Evolutionary conservation across 306 rosid species (phyloP), one percentile per base, ranked within the genome.

Genomic region (Quercus robur): DNA sequence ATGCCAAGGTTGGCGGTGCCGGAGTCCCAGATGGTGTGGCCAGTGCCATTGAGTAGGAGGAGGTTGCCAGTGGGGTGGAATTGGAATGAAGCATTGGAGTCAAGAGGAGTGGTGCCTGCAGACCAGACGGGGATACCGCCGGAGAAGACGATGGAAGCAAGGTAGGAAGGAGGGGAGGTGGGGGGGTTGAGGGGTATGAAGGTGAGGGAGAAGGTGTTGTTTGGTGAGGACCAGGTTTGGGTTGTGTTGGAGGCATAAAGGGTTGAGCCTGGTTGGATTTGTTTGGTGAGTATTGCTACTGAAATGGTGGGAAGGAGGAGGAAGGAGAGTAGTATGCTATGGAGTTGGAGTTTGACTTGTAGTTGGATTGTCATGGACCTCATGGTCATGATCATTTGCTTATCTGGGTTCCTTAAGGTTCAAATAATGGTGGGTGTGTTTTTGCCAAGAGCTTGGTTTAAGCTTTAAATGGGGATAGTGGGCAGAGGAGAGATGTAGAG

Each of bases 51-150:
- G 46, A 87, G 71, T 33, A 91, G 92, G 30, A 80, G 89, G 51
- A 93, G 98, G 63, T 56, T 13, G 19, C 98, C 94, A 17, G 84
- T 64, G 31, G 81, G 15, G 51, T 76, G 85, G 80, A 93, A 91
- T 5, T 67, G 89, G 72, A 93, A 74, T 54, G 90, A 70, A 2
- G 88, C 92, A 0, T 49, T 81, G 62, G 92, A 79, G 81, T 93
- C 97, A 1, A 93, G 93, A 18, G 85, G 1, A 19, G 61, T 3
- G 15, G 77, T 18, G 4, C 84, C 89, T 21, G 90, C 90, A 9
- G 97, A 86, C 98, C 98, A 93, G 62, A 88, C 56, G 28, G 93
- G 93, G 23, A 68, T 17, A 18, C 86, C 89, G 58, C 91, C 94
- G 64, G 86, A 15, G 86, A 74, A 88, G 55, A 46, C 41, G 31